Base-by-base conservation (phyloP, 805 yeast genomes). In the Wickerhamiella lipophila region DNA sequence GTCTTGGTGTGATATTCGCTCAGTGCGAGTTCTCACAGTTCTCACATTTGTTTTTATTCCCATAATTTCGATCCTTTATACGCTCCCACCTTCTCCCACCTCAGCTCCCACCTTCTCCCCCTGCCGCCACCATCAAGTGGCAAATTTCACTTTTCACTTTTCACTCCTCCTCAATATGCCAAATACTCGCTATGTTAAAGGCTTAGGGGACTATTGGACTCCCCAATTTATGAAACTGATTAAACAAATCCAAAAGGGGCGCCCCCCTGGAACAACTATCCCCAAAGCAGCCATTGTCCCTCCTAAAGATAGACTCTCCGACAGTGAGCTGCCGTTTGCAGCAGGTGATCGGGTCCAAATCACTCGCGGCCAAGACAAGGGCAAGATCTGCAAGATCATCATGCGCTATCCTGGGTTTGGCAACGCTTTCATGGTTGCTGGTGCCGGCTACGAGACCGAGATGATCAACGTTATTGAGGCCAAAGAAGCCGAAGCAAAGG, bases 401-500 rank as follows among this genome's bases (percentile, higher is more conserved):
- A 71, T 74, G 52, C 75, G 77, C 51, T 76, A 78, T 53, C 75
- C 74, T 46, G 65, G 68, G n/a, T 71, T 73, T 40, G 72, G 79
- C 19, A 83, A 86, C 61, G 74, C 81, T 3, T 74, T 77, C 41
- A 69, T 75, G 47, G 68, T 88, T 46, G 77, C 72, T 50, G 83
- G 83, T 49, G 78, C 81, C 58, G 81, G 87, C 21, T 81, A 79
- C 35, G 73, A 77, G 12, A 73, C 73, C 54, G 70, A 73, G 44
- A 71, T 76, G 46, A 77, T 83, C 32, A 72, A 85, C 42, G 95
- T 96, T 23, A 78, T 77, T 56, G 69, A 71, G 46, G 72, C 74
- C 57, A 84, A 94, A 94, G 70, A 74, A 35, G 78, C 42, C 38
- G 53, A 45, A 42, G 53, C 45, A 8, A 52, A 52, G 21, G 55